Percentiles rank a stretch among this genome's conserved stretches.
Conservation (phyloP, 768 basidiomycete genomes). For the Zangia roseola region DNA sequence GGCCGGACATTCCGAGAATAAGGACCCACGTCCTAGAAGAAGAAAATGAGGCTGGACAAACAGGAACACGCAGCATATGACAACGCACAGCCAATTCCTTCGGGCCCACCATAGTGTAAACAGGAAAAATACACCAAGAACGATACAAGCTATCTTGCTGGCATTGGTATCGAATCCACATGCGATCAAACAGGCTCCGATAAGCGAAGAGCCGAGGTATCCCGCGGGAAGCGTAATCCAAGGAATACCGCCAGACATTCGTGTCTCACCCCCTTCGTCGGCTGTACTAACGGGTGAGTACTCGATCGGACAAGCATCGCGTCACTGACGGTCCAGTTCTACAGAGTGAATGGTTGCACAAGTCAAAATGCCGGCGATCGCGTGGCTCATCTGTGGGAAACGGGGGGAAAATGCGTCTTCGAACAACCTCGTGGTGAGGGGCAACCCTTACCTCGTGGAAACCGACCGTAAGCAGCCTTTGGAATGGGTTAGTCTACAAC, state of each 20-base stretch:
- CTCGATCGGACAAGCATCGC: neutral
- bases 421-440: constrained; percentile 4
- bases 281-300: constrained; percentile 40
- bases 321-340: constrained; percentile 75
- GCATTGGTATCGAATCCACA: constrained; percentile 90
- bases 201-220: constrained; percentile 81
- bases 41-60: neutral
- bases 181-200: constrained; percentile 83
- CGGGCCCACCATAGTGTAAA: constrained; percentile 89
- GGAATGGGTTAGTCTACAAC: constrained; percentile 16
- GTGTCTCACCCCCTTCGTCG: constrained; percentile 85
- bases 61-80: neutral
- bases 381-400: constrained; percentile 75
- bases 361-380: constrained; percentile 74
- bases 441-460: constrained; percentile 71
- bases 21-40: constrained; percentile 67
- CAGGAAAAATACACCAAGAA: constrained; percentile 82
- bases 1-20: constrained; percentile 74
- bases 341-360: constrained; percentile 86
- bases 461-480: constrained; percentile 79
- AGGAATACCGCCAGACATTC: constrained; percentile 82
- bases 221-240: constrained; percentile 85
- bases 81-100: constrained; percentile 64
- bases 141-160: constrained; percentile 78
- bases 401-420: constrained; percentile 34